Evolutionary conservation across 2,329 filamentous ascomycete genomes (phyloP).

Genomic region (Dendrostoma leiphaemia): DNA sequence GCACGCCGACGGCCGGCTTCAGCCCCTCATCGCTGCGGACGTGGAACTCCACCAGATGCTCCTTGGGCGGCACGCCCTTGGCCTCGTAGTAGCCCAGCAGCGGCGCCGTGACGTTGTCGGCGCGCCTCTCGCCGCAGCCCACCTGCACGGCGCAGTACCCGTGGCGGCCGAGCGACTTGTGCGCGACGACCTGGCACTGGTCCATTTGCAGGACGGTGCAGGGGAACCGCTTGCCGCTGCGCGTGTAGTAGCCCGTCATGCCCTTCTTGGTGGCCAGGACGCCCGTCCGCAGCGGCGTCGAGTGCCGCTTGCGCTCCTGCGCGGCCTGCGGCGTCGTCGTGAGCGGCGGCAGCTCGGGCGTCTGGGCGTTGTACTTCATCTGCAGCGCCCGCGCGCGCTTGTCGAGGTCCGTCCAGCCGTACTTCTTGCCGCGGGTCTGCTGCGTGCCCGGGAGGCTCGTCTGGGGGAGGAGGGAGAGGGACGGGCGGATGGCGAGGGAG

Average conservation of each 20-base stretch:
- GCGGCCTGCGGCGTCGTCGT: constrained; percentile 60
- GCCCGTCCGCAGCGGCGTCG: constrained; percentile 70
- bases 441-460: constrained; percentile 24
- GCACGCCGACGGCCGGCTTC: constrained; percentile 65
- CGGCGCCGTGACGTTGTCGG: constrained; percentile 76
- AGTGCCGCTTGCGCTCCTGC: constrained; percentile 55
- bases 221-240: constrained; percentile 72
- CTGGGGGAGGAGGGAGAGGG: constrained; percentile 40
- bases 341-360: constrained; percentile 47
- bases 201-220: constrained; percentile 95
- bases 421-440: constrained; percentile 46
- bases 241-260: constrained; percentile 89
- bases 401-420: constrained; percentile 56
- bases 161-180: constrained; percentile 77
- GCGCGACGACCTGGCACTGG: constrained; percentile 81
- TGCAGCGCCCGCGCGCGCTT: constrained; percentile 44
- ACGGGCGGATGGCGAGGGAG: constrained; percentile 30
- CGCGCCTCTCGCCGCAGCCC: constrained; percentile 71
- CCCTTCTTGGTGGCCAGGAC: constrained; percentile 88
- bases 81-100: constrained; percentile 85
- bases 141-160: constrained; percentile 96
- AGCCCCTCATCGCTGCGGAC: constrained; percentile 74
- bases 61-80: constrained; percentile 79
- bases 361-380: constrained; percentile 57
- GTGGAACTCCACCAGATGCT: constrained; percentile 80